A percentile compares a stretch with the other conserved stretches of the same genome.
These are phyloP conservation scores for Penicillium canescens DNA, from an alignment of 495 filamentous ascomycete species.

Conservation along the genomic window DNA sequence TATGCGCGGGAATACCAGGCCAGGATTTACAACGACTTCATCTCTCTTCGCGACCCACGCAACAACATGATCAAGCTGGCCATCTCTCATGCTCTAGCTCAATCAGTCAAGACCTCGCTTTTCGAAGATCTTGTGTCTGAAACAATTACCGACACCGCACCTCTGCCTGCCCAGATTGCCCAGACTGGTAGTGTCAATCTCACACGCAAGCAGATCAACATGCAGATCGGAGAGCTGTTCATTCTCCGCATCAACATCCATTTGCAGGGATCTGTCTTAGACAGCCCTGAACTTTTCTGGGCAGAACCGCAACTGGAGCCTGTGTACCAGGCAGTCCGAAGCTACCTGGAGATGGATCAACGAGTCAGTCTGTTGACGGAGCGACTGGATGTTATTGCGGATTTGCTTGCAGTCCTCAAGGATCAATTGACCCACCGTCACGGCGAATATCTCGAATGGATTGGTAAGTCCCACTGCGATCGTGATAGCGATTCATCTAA, in stretches of 20 bases:
- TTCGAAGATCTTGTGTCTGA: slow-evolving; percentile 95
- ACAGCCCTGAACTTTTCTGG: slow-evolving; percentile 98
- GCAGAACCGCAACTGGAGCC: slow-evolving; percentile 95
- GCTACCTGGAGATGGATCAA: slow-evolving; percentile 97
- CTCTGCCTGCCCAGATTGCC: slow-evolving; percentile 87
- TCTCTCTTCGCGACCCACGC: slow-evolving; percentile 84
- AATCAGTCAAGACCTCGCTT: slow-evolving; percentile 94
- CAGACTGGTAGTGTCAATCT: slow-evolving; percentile 87
- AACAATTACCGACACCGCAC: slow-evolving; percentile 86
- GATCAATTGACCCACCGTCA: slow-evolving; percentile 97
- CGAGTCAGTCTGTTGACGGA: slow-evolving; percentile 88
- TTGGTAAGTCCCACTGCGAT: slow-evolving; percentile 58
- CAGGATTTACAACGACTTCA: slow-evolving; percentile 98
- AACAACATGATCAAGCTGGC: slow-evolving; percentile 98
- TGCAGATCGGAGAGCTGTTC: slow-evolving; percentile 97
- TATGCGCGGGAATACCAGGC: slow-evolving; percentile 97
- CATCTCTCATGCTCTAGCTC: slow-evolving; percentile 90
- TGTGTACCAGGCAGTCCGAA: slow-evolving; percentile 90
- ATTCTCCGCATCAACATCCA: slow-evolving; percentile 97
- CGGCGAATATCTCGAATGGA: slow-evolving; percentile 94
- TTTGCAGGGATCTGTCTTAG: slow-evolving; percentile 94
- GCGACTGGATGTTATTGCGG: slow-evolving; percentile 87
- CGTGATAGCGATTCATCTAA: slow-evolving; percentile 9
- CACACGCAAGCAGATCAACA: slow-evolving; percentile 84
- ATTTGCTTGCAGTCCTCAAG: slow-evolving; percentile 90